Percentiles rank a stretch among this genome's conserved stretches.
Conservation (phyloP, 108 stramenopile genomes). For the Aureococcus anophagefferens region DNA sequence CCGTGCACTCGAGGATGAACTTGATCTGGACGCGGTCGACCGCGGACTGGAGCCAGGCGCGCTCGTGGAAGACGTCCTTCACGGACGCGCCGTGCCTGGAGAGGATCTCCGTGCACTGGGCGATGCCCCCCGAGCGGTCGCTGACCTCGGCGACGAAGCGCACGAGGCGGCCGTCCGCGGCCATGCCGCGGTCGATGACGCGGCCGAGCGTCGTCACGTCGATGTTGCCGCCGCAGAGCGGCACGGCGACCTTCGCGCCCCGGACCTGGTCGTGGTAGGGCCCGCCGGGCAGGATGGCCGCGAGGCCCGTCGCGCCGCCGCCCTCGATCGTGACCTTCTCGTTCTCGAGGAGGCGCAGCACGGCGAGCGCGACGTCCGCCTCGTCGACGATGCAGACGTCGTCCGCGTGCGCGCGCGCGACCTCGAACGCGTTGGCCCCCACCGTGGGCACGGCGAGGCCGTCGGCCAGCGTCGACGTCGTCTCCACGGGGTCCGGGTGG, state of each 20-base stretch:
- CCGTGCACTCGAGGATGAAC: slow-evolving; percentile 55
- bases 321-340: slow-evolving; percentile 92
- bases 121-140: slow-evolving; percentile 86
- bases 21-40: slow-evolving; percentile 86
- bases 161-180: slow-evolving; percentile 78
- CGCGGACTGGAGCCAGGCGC: slow-evolving; percentile 81
- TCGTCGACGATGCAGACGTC: slow-evolving; percentile 66
- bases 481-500: slow-evolving; percentile 48
- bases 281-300: slow-evolving; percentile 78
- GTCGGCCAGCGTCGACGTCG: slow-evolving; percentile 80
- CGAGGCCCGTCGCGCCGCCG: slow-evolving; percentile 76
- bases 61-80: slow-evolving; percentile 93
- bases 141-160: slow-evolving; percentile 84
- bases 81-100: slow-evolving; percentile 64
- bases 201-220: slow-evolving; percentile 84
- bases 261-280: slow-evolving; percentile 67
- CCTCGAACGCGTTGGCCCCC: slow-evolving; percentile 77
- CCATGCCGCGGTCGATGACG: slow-evolving; percentile 83
- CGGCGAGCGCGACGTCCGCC: slow-evolving; percentile 76
- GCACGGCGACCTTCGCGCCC: slow-evolving; percentile 85
- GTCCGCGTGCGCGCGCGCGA: slow-evolving; percentile 77
- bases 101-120: slow-evolving; percentile 53
- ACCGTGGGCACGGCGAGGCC: slow-evolving; percentile 88
- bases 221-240: slow-evolving; percentile 93
- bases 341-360: slow-evolving; percentile 81